phyloP scores from a whole-genome alignment of 208 protist species.

The Leishmania aethiopica region DNA sequence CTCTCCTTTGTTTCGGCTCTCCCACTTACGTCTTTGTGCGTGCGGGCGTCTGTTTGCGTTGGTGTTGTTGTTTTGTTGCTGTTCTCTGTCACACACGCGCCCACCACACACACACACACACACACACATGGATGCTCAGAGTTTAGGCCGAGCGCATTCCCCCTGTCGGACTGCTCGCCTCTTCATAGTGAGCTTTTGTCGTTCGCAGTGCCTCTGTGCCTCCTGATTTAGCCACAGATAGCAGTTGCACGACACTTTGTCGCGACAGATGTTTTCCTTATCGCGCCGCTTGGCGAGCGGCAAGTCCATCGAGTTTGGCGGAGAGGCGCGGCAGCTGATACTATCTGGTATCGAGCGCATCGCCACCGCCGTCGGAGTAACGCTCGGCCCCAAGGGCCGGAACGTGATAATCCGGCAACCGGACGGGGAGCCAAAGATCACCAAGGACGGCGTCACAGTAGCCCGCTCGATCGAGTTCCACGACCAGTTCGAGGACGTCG shows the following conservation, averaged over 20 bases:
- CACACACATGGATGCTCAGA: background rate
- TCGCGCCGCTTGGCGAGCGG: slow-evolving; percentile 41
- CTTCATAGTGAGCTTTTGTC: background rate
- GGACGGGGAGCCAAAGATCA: slow-evolving; percentile 99
- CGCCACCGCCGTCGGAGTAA: slow-evolving; percentile 97
- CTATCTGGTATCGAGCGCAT: slow-evolving; percentile 97
- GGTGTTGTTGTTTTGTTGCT: background rate
- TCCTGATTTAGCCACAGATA: background rate
- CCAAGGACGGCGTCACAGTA: slow-evolving; percentile 99
- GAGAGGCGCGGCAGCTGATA: slow-evolving; percentile 94
- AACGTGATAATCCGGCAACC: slow-evolving; percentile 99
- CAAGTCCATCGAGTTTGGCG: slow-evolving; percentile 97
- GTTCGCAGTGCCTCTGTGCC: background rate
- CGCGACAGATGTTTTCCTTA: slow-evolving; percentile 28
- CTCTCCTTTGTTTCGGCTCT: background rate
- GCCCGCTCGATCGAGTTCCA: slow-evolving; percentile 99
- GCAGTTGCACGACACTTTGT: background rate
- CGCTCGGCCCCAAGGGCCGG: slow-evolving; percentile 98
- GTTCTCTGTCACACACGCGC: background rate
- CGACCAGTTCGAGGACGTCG: slow-evolving; percentile 98
- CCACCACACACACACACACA: background rate
- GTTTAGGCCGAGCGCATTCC: background rate
- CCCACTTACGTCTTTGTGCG: background rate
- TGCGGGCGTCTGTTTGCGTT: background rate
- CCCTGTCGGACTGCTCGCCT: background rate